Percentiles rank a stretch among this genome's conserved stretches.
Evolutionary conservation across 129 eudicot species (phyloP).

Genomic region (Flaveria bidentis): DNA sequence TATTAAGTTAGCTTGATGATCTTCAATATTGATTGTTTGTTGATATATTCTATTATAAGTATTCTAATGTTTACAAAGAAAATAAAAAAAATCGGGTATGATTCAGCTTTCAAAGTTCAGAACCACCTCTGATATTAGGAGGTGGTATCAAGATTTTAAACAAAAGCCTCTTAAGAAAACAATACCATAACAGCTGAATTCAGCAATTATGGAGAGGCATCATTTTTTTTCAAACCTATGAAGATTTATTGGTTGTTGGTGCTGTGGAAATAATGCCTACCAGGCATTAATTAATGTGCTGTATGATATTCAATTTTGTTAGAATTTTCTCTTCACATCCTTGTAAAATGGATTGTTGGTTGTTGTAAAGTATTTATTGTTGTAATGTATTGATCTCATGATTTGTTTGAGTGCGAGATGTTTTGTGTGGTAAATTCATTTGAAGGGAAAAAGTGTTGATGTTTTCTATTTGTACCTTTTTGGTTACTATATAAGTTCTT

Average conservation of each 20-base stretch:
- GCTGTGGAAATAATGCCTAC: neutral
- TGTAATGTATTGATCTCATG: neutral
- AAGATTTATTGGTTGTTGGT: neutral
- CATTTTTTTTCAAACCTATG: too few relatives aligned
- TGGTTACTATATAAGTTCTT: neutral
- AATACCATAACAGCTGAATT: conserved; percentile 11
- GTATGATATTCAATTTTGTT: neutral
- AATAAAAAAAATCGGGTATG: neutral
- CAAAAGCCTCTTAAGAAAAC: neutral
- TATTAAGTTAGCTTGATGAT: neutral
- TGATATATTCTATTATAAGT: neutral
- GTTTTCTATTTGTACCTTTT: neutral
- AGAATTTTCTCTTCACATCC: neutral
- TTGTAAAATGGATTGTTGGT: neutral
- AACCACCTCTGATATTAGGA: neutral
- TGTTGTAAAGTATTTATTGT: neutral
- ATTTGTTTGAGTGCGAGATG: neutral
- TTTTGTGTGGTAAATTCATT: neutral
- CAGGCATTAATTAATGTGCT: neutral
- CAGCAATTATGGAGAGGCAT: neutral
- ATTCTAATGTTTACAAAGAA: neutral
- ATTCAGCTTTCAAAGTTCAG: neutral
- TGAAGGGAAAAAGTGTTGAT: neutral
- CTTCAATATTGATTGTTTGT: neutral
- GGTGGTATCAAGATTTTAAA: neutral